Base-by-base conservation (phyloP, 345 rosid genomes). In the Salix caprea region DNA sequence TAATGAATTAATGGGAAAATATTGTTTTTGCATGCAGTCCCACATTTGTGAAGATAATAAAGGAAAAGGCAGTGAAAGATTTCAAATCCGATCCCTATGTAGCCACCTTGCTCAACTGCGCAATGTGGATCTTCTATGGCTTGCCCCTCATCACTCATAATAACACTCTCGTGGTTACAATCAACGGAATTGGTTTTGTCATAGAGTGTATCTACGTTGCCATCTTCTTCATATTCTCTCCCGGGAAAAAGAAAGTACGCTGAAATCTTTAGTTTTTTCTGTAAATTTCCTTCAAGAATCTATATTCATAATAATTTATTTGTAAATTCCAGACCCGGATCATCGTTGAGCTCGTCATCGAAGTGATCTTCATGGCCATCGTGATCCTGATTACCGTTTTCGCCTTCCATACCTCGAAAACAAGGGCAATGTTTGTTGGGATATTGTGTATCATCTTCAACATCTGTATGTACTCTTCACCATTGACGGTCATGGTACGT, bases 71-170 rank as follows among this genome's bases (percentile, higher is more conserved):
- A 0, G 90, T 85, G 36, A 64, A 77, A 52, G 88, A 87, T 5
- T 94, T 89, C 86, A 89, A 86, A 77, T 85, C 92, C 0, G 93
- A 94, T 84, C 98, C 97, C 0, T 93, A 93, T n/a, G 14, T 92
- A 12, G 91, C 93, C 0, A 90, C 94, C 0, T 70, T 90, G n/a
- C 70, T 93, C 21, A 93, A 90, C 52, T 93, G 98, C 48, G 76
- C 82, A 76, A 67, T 93, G 88, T 93, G 97, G 98, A 37, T 81
- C 7, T 86, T 91, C 73, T 91, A 91, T 26, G 97, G 97, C 5
- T 68, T 90, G 65, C 98, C 95, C 2, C 37, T 89, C 16, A 91
- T 93, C 50, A 88, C 85, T 24, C 90, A 90, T 0, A 90, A 90
- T 68, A 90, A 88, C 83, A 34, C 84, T 52, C 84, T 90, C 64